Evolutionary conservation across 1,284 basidiomycete genomes (phyloP).

Genomic region (Cronartium ribicola): DNA sequence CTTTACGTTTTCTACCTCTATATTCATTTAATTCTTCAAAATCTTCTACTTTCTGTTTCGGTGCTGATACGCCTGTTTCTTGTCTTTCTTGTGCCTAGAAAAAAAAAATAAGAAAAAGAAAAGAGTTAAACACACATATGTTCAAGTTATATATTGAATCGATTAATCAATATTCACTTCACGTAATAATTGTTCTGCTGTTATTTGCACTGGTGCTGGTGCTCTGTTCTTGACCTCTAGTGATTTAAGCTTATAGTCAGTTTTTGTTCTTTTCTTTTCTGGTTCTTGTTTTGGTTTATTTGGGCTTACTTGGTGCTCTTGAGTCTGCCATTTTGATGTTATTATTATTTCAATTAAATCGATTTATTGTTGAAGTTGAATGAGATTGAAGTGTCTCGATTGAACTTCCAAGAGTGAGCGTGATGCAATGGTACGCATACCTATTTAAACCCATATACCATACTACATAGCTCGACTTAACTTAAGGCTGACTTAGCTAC

Average conservation of each 20-base stretch:
- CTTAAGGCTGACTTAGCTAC: neutral
- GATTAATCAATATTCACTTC: constrained; percentile 59
- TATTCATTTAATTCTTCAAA: constrained; percentile 96
- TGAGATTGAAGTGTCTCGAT: neutral
- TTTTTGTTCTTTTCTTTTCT: too few relatives aligned
- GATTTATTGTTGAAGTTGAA: neutral
- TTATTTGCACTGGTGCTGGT: constrained; percentile 62
- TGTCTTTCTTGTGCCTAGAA: constrained; percentile 86
- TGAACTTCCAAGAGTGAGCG: too few relatives aligned
- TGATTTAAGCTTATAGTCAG: too few relatives aligned
- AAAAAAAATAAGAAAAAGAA: neutral
- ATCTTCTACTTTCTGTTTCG: constrained; percentile 92
- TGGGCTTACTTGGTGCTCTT: constrained; percentile 35
- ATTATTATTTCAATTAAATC: neutral
- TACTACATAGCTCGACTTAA: too few relatives aligned
- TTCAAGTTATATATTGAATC: too few relatives aligned
- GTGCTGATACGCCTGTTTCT: constrained; percentile 81
- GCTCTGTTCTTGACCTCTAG: constrained; percentile 41
- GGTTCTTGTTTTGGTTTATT: neutral
- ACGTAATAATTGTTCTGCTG: constrained; percentile 92
- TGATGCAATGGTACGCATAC: too few relatives aligned
- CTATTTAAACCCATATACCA: neutral
- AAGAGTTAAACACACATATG: neutral
- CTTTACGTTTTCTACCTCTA: constrained; percentile 85
- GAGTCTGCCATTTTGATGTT: constrained; percentile 26